Evolutionary conservation across 371 early-diverging fungal genomes (phyloP), one percentile per base, ranked within the genome.

Genomic region (Mortierella sp.): DNA sequence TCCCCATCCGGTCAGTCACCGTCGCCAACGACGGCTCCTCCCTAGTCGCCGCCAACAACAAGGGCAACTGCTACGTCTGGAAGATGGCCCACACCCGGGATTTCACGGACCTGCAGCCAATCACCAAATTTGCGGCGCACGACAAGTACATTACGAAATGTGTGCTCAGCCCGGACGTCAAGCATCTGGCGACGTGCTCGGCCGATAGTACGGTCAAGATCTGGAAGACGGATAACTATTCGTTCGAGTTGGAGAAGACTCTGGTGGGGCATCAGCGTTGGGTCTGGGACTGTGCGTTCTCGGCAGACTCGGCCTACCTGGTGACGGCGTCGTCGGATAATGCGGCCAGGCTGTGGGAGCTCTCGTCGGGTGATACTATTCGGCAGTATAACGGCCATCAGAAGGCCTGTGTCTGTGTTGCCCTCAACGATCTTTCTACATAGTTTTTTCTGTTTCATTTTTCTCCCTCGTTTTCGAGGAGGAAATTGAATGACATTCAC

Each of bases 281-380:
- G 97, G 96, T 96, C 7, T 97, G 97, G 97, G 97, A 97, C 85
- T 95, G 95, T 81, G 94, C 95, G 0, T 97, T 97, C 79, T 95
- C 96, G 9, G 96, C 96, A 1, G 97, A 97, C 79, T 96, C 96
- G 13, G 96, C 96, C 0, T 96, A 96, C 85, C 81, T 97, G 40
- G 95, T 97, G 4, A 95, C 96, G 91, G 96, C 94, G 7, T 96
- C 96, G 0, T 95, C 96, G 24, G 97, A 97, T 84, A 95, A 96
- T 80, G 90, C 93, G 1, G 95, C 97, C 22, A 85, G 96, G 37
- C 79, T 97, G 43, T 97, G 97, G 96, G 96, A 97, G 71, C 80
- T 96, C 31, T 83, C 90, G 14, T 89, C 92, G 9, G 95, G 94
- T n/a, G 95, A 96, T 48, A 93, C 95, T 0, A 95, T 96, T 70